Evolutionary conservation across 2,329 filamentous ascomycete species (phyloP).

Genomic region (Daldinia sp.): DNA sequence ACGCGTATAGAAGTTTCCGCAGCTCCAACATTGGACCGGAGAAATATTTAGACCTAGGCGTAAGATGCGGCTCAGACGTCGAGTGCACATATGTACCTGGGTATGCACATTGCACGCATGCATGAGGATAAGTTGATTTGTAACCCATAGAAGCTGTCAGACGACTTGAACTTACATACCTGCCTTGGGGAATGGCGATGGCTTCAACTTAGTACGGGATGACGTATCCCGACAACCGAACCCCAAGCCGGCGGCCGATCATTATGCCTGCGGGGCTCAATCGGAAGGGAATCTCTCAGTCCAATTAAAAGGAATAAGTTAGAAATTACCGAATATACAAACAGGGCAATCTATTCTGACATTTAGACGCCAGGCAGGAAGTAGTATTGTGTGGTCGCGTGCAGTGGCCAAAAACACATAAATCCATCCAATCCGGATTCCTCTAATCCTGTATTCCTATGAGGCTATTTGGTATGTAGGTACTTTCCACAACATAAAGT

Average conservation of each 20-base stretch:
- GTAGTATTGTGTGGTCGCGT: constrained; percentile 10
- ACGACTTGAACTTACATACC: not conserved
- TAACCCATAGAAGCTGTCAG: not conserved
- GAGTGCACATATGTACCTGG: not conserved
- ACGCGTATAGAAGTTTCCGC: not conserved
- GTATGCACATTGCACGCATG: not conserved
- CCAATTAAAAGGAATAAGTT: not conserved
- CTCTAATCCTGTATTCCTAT: constrained; percentile 38
- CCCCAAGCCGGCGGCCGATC: constrained; percentile 23
- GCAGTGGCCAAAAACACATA: not conserved
- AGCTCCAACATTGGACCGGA: constrained; percentile 13
- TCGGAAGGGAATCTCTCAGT: not conserved
- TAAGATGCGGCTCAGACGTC: constrained; percentile 16
- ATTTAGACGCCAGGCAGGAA: not conserved
- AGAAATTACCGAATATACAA: constrained; percentile 20
- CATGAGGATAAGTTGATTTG: not conserved
- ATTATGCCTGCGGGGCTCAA: constrained; percentile 29
- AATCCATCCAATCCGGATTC: constrained; percentile 17
- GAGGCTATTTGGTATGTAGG: not conserved
- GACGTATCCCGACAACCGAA: constrained; percentile 27
- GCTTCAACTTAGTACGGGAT: constrained; percentile 37
- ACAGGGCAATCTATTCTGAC: not conserved
- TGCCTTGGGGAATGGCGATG: constrained; percentile 14
- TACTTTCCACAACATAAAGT: not conserved
- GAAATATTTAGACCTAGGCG: constrained; percentile 15